Conservation (phyloP, 192 early-diverging fungal species). For the Podila minutissima region DNA sequence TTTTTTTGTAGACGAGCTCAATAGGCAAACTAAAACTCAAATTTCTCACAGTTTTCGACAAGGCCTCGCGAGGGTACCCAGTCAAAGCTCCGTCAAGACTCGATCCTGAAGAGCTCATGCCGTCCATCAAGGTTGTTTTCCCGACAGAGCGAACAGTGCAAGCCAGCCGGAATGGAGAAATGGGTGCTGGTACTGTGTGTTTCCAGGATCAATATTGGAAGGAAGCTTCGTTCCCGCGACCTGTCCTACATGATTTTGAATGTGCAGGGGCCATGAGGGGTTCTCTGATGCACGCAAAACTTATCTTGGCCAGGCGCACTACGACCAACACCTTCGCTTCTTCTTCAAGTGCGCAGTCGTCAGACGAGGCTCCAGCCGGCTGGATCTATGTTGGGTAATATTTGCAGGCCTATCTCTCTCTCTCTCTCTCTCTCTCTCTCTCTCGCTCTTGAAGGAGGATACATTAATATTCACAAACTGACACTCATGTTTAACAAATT, state of each 20-base stretch:
- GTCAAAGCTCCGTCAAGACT: slow-evolving; percentile 6
- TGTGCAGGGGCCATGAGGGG: slow-evolving; percentile 11
- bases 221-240: slow-evolving; percentile 8
- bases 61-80: slow-evolving; percentile 50
- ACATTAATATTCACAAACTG: not conserved
- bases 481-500: not conserved
- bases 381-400: slow-evolving; percentile 48
- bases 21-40: slow-evolving; percentile 45
- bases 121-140: slow-evolving; percentile 51
- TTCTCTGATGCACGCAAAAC: slow-evolving; percentile 42
- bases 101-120: slow-evolving; percentile 16
- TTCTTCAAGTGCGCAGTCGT: not conserved
- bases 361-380: slow-evolving; percentile 4
- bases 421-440: not conserved
- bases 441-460: not conserved
- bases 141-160: slow-evolving; percentile 53
- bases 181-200: slow-evolving; percentile 31
- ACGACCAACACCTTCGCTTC: not conserved
- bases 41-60: slow-evolving; percentile 55
- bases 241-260: slow-evolving; percentile 42
- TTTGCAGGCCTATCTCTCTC: too few relatives aligned
- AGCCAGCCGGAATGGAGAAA: slow-evolving; percentile 36
- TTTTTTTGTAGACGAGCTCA: slow-evolving; percentile 54
- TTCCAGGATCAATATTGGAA: slow-evolving; percentile 20
- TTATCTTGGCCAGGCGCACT: not conserved